Percentiles rank a stretch among this genome's conserved stretches.
These are phyloP conservation scores for Ampelocalamus luodianensis DNA, from an alignment of 176 grass and related monocot genomes.

Conservation along the genomic window DNA sequence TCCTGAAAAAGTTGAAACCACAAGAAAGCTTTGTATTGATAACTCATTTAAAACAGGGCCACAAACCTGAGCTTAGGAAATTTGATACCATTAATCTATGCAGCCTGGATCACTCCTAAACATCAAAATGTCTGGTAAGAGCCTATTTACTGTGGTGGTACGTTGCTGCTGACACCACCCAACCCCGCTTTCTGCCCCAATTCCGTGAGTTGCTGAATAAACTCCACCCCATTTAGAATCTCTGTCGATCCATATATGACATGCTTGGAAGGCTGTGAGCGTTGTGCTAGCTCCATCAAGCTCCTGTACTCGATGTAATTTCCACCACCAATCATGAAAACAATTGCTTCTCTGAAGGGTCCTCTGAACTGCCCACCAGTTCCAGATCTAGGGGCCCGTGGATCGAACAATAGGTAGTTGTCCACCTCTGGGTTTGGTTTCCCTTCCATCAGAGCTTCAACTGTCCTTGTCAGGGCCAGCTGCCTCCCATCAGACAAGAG, in stretches of 20 bases:
- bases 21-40: slow-evolving; percentile 44
- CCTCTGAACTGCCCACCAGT: slow-evolving; percentile 83
- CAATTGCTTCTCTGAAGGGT: slow-evolving; percentile 97
- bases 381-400: slow-evolving; percentile 75
- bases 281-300: slow-evolving; percentile 78
- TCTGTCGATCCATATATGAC: slow-evolving; percentile 94
- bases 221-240: slow-evolving; percentile 83
- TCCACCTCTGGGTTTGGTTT: slow-evolving; percentile 90
- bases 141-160: slow-evolving; percentile 57
- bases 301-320: slow-evolving; percentile 98
- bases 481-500: slow-evolving; percentile 89
- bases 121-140: slow-evolving; percentile 43
- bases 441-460: slow-evolving; percentile 91
- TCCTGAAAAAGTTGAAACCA: slow-evolving; percentile 16
- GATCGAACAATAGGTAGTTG: slow-evolving; percentile 86
- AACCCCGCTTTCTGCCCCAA: slow-evolving; percentile 88
- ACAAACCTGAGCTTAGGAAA: slow-evolving; percentile 40
- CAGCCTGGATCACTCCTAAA: slow-evolving; percentile 37
- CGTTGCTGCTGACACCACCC: slow-evolving; percentile 57
- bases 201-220: slow-evolving; percentile 82
- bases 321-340: slow-evolving; percentile 98
- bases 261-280: slow-evolving; percentile 84
- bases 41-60: slow-evolving; percentile 38
- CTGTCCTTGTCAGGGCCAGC: slow-evolving; percentile 83
- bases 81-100: slow-evolving; percentile 30